phyloP scores from a whole-genome alignment of 331 rosid species.

The Malus hybrid region DNA sequence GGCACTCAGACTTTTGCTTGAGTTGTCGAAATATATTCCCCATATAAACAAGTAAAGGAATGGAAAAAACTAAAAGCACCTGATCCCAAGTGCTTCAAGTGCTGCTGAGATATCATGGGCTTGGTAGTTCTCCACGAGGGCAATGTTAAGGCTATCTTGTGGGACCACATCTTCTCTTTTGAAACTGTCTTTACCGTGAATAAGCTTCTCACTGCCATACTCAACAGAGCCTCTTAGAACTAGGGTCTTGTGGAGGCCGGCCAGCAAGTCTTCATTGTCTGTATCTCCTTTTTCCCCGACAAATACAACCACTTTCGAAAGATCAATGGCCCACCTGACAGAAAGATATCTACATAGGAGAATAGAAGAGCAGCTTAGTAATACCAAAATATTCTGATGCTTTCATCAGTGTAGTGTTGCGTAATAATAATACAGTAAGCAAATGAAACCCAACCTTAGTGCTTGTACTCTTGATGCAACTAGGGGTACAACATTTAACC shows the following conservation, averaged over 20 bases:
- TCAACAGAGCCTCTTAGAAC: slow-evolving; percentile 49
- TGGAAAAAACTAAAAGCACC: slow-evolving; percentile 9
- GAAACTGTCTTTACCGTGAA: slow-evolving; percentile 39
- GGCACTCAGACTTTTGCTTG: slow-evolving; percentile 9
- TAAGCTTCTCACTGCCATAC: slow-evolving; percentile 57
- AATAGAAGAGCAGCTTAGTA: neutral
- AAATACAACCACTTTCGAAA: slow-evolving; percentile 49
- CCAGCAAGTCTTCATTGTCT: slow-evolving; percentile 56
- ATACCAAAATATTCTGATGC: neutral
- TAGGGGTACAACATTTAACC: slow-evolving; percentile 62
- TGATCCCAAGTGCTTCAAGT: slow-evolving; percentile 41
- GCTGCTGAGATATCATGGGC: slow-evolving; percentile 42
- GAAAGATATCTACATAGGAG: slow-evolving; percentile 55
- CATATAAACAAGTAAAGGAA: slow-evolving; percentile 2
- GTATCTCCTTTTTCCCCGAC: slow-evolving; percentile 76
- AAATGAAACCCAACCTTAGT: slow-evolving; percentile 41
- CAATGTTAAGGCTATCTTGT: slow-evolving; percentile 50
- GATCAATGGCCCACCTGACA: slow-evolving; percentile 71
- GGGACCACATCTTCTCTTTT: slow-evolving; percentile 47
- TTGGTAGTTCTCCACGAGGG: slow-evolving; percentile 27
- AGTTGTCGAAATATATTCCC: slow-evolving; percentile 10
- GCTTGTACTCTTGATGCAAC: slow-evolving; percentile 74
- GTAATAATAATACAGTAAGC: neutral
- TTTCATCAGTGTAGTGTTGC: neutral
- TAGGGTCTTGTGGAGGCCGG: slow-evolving; percentile 63